A percentile compares a stretch with the other conserved stretches of the same genome.
phyloP scores from a whole-genome alignment of 805 yeast species.

The Candida corydali region DNA sequence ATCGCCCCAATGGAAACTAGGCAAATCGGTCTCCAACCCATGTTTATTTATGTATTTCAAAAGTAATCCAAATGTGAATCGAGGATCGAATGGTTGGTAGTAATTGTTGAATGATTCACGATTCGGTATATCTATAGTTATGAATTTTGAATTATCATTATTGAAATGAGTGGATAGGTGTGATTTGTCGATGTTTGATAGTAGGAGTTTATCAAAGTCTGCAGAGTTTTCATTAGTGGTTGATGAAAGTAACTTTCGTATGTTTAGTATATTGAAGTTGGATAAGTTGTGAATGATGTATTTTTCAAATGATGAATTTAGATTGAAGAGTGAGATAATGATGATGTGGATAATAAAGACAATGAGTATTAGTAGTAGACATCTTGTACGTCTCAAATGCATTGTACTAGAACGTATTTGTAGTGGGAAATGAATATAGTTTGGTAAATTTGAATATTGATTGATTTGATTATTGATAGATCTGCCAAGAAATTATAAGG shows the following conservation, averaged over 20 bases:
- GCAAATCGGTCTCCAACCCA: constrained; percentile 9
- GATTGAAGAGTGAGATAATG: constrained; percentile 10
- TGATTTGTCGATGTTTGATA: background rate
- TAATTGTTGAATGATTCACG: constrained; percentile 1
- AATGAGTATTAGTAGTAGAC: constrained; percentile 12
- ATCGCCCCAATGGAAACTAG: constrained; percentile 33
- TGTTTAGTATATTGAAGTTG: background rate
- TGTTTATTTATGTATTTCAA: constrained; percentile 14
- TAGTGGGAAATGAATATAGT: background rate
- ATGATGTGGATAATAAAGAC: constrained; percentile 14
- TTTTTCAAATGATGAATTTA: constrained; percentile 1
- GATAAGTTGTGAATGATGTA: constrained; percentile 4
- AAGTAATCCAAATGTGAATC: constrained; percentile 22
- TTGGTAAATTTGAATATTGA: background rate
- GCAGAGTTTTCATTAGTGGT: background rate
- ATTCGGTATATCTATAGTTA: background rate
- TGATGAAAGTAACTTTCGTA: background rate
- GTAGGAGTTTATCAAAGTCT: constrained; percentile 1
- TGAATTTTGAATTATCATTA: background rate
- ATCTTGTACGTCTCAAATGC: constrained; percentile 13
- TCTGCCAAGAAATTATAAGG: constrained; percentile 4
- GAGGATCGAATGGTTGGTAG: constrained; percentile 22
- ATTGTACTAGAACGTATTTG: background rate
- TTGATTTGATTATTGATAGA: background rate
- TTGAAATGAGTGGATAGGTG: background rate